Conservation (phyloP, 2,329 filamentous ascomycete species). For the Byssoonygena ceratinophila region DNA sequence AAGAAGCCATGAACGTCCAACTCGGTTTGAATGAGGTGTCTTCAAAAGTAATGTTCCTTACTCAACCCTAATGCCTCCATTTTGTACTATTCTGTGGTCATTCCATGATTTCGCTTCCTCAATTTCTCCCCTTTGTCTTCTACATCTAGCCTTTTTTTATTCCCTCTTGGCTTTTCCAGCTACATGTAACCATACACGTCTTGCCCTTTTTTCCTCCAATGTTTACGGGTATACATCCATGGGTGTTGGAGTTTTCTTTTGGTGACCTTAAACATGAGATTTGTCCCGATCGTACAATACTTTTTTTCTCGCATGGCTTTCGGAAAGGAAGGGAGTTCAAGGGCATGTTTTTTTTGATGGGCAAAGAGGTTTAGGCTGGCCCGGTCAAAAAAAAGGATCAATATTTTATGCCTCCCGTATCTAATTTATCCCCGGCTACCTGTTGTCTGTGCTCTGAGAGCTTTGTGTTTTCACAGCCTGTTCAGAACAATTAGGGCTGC, state of each 20-base stretch:
- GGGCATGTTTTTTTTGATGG: conserved; percentile 11
- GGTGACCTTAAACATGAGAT: conserved; percentile 6
- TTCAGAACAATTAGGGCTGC: neutral
- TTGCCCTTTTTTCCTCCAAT: conserved; percentile 15
- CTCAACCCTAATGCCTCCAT: conserved; percentile 6
- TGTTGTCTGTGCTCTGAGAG: neutral
- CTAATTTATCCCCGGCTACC: neutral
- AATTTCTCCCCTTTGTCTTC: conserved; percentile 13
- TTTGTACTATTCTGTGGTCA: conserved; percentile 15
- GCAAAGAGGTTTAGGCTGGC: conserved; percentile 9
- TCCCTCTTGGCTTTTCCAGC: conserved; percentile 15
- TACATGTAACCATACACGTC: conserved; percentile 20
- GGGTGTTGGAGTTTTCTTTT: conserved; percentile 22
- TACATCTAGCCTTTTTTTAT: conserved; percentile 10
- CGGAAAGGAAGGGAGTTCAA: conserved; percentile 14
- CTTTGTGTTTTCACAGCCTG: neutral
- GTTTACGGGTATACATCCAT: conserved; percentile 13
- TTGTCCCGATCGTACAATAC: conserved; percentile 1
- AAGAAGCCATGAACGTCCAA: conserved; percentile 52
- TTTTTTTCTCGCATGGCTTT: conserved; percentile 12
- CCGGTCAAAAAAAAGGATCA: conserved; percentile 7
- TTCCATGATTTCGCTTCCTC: conserved; percentile 9
- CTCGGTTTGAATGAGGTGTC: neutral
- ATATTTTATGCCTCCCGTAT: conserved; percentile 3
- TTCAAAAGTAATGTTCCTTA: conserved; percentile 6